These are phyloP conservation scores for Fomitiporia mediterranea DNA, from an alignment of 1,284 basidiomycete species.

Conservation along the genomic window DNA sequence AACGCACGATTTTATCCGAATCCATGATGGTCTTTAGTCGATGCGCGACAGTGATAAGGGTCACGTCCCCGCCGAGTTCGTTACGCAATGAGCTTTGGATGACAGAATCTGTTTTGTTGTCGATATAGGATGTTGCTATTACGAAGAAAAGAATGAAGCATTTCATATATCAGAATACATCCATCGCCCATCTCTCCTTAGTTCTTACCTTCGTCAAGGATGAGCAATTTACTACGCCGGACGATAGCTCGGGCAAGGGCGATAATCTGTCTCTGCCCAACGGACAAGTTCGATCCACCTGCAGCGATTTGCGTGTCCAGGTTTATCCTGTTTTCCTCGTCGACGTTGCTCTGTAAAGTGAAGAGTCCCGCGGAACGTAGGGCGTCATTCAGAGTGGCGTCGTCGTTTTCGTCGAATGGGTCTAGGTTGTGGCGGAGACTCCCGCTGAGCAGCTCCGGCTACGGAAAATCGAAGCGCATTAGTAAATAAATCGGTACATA, in stretches of 20 bases:
- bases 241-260: constrained; percentile 34
- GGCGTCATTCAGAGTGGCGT: constrained; percentile 34
- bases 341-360: constrained; percentile 28
- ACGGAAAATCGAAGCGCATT: constrained; percentile 24
- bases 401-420: constrained; percentile 50
- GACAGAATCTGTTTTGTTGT: constrained; percentile 49
- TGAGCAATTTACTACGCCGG: constrained; percentile 32
- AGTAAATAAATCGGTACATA: neutral
- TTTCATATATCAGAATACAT: too few relatives aligned
- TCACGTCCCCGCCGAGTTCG: constrained; percentile 55
- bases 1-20: constrained; percentile 48
- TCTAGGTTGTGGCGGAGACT: constrained; percentile 36
- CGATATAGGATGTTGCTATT: constrained; percentile 27
- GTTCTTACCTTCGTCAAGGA: constrained; percentile 33
- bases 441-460: constrained; percentile 39
- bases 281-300: constrained; percentile 42
- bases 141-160: neutral
- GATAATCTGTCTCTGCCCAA: constrained; percentile 52
- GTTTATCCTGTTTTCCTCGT: constrained; percentile 28
- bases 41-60: constrained; percentile 70
- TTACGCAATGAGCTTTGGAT: constrained; percentile 34
- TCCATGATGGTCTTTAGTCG: constrained; percentile 66
- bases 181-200: too few relatives aligned
- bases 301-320: constrained; percentile 33
- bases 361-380: constrained; percentile 31